A percentile compares a stretch with the other conserved stretches of the same genome.
Evolutionary conservation across 805 yeast species (phyloP).

Genomic region (Lipomyces yamadae): DNA sequence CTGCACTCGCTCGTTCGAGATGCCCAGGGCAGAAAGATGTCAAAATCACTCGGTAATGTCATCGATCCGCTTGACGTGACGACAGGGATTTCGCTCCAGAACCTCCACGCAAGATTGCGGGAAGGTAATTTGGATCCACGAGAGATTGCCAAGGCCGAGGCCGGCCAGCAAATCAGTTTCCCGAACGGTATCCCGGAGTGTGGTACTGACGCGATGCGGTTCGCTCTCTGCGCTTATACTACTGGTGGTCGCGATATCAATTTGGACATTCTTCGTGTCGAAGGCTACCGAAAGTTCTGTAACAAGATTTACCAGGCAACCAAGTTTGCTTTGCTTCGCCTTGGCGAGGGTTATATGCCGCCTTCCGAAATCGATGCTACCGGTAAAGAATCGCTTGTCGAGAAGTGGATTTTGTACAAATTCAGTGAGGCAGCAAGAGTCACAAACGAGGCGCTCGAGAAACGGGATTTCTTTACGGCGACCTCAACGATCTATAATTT

Average conservation of each 20-base stretch:
- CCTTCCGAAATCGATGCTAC: constrained; percentile 63
- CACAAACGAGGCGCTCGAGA: constrained; percentile 70
- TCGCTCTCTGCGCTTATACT: constrained; percentile 96
- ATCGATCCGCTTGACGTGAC: constrained; percentile 96
- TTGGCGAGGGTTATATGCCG: constrained; percentile 87
- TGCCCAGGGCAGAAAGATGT: constrained; percentile 99
- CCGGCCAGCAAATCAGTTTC: constrained; percentile 86
- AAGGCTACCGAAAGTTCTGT: constrained; percentile 99
- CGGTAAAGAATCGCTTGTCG: constrained; percentile 88
- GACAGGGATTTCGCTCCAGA: constrained; percentile 78
- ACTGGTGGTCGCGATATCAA: constrained; percentile 99
- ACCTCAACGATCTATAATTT: constrained; percentile 87
- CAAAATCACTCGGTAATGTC: constrained; percentile 96
- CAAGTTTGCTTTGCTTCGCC: constrained; percentile 89
- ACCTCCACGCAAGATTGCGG: constrained; percentile 74
- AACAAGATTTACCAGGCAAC: constrained; percentile 99
- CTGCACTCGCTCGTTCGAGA: constrained; percentile 98
- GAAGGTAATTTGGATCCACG: constrained; percentile 86
- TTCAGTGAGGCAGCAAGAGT: constrained; percentile 69
- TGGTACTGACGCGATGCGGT: constrained; percentile 98
- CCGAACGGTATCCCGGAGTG: constrained; percentile 99
- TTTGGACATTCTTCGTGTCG: constrained; percentile 93
- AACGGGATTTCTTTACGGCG: constrained; percentile 85
- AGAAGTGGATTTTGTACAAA: constrained; percentile 94
- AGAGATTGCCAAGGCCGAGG: constrained; percentile 83